These are phyloP conservation scores for Aspergillus panamensis DNA, from an alignment of 495 filamentous ascomycete genomes.

Conservation along the genomic window DNA sequence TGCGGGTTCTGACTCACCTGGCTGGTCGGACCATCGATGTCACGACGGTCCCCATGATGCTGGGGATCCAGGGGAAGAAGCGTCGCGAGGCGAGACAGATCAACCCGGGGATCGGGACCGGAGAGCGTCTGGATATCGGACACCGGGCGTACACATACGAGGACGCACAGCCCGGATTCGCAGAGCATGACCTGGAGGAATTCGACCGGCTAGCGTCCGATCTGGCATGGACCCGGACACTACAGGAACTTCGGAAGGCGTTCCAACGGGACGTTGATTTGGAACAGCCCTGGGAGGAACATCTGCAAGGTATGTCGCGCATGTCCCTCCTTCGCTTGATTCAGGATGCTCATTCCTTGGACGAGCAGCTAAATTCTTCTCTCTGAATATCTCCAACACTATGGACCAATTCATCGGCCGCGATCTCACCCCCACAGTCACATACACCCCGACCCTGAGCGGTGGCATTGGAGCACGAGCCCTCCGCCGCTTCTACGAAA, in stretches of 20 bases:
- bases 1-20: constrained; percentile 53
- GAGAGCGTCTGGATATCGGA: constrained; percentile 40
- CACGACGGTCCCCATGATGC: constrained; percentile 44
- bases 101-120: constrained; percentile 52
- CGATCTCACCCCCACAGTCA: constrained; percentile 51
- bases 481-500: constrained; percentile 67
- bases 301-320: constrained; percentile 48
- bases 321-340: neutral
- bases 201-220: constrained; percentile 51
- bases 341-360: neutral
- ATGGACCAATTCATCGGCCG: constrained; percentile 51
- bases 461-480: constrained; percentile 69
- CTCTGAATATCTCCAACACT: constrained; percentile 40
- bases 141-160: constrained; percentile 49
- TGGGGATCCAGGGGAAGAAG: constrained; percentile 62
- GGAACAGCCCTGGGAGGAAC: constrained; percentile 57
- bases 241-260: constrained; percentile 49
- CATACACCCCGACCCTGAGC: constrained; percentile 57
- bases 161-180: constrained; percentile 53
- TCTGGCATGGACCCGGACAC: constrained; percentile 54
- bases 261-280: constrained; percentile 59
- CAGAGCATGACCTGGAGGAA: constrained; percentile 49
- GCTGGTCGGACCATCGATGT: constrained; percentile 48
- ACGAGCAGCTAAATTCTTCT: constrained; percentile 42
- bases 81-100: constrained; percentile 45